phyloP scores from a whole-genome alignment of 768 basidiomycete genomes.

The Favolaschia claudopus region DNA sequence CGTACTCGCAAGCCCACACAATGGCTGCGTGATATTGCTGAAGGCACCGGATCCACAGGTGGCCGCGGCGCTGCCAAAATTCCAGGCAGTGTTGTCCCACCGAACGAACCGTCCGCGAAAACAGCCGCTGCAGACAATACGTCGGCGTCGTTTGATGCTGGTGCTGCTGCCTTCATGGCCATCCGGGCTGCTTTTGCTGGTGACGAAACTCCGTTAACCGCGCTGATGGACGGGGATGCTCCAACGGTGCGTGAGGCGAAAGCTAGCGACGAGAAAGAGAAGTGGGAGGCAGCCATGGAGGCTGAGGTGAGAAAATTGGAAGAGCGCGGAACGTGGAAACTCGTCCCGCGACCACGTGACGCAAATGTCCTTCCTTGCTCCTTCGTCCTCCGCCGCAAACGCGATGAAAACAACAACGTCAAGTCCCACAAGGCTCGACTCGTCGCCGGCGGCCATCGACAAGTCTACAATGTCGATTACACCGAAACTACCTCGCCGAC shows the following conservation, averaged over 20 bases:
- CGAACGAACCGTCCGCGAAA: background rate
- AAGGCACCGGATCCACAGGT: background rate
- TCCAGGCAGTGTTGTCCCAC: background rate
- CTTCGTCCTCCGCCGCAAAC: background rate
- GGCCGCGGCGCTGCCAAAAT: background rate
- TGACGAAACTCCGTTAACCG: background rate
- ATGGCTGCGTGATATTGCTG: background rate
- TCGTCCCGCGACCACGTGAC: background rate
- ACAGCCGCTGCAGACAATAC: background rate
- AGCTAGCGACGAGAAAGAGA: background rate
- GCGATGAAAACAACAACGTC: background rate
- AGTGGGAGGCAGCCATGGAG: background rate
- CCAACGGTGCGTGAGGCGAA: background rate
- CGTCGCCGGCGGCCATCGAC: slow-evolving; percentile 26
- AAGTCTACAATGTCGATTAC: slow-evolving; percentile 38
- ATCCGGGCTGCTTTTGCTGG: background rate
- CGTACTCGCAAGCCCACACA: background rate
- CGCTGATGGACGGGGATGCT: background rate
- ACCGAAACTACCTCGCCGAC: slow-evolving; percentile 30
- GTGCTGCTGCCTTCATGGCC: no score
- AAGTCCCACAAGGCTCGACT: background rate
- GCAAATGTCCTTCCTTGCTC: background rate
- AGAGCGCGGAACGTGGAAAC: no score
- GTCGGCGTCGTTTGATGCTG: background rate
- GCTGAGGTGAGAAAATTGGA: background rate